These are phyloP conservation scores for Citrullus colocynthis DNA, from an alignment of 306 rosid genomes.

Conservation along the genomic window DNA sequence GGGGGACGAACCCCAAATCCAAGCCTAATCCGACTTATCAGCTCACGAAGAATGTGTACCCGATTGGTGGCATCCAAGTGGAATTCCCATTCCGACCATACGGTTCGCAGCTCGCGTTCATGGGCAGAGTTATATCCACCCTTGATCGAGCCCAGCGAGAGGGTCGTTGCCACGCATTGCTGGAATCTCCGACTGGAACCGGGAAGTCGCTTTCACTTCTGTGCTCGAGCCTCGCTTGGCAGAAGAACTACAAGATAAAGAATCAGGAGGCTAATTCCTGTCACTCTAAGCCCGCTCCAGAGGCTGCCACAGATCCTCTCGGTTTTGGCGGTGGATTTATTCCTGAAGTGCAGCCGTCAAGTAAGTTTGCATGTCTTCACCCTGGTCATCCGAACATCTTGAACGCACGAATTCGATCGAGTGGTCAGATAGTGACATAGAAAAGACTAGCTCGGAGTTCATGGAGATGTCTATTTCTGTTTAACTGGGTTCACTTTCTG, in stretches of 20 bases:
- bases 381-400: not conserved
- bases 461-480: not conserved
- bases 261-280: slow-evolving; percentile 13
- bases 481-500: not conserved
- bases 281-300: slow-evolving; percentile 37
- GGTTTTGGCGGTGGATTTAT: slow-evolving; percentile 76
- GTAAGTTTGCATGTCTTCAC: slow-evolving; percentile 15
- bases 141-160: slow-evolving; percentile 70
- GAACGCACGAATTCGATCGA: not conserved
- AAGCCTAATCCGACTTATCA: slow-evolving; percentile 5
- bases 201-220: slow-evolving; percentile 93
- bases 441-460: not conserved
- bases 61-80: slow-evolving; percentile 72
- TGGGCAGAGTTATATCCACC: slow-evolving; percentile 82
- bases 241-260: slow-evolving; percentile 34
- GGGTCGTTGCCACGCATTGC: slow-evolving; percentile 85
- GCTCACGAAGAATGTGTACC: slow-evolving; percentile 43
- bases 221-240: slow-evolving; percentile 90
- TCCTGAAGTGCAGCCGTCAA: slow-evolving; percentile 36
- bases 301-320: slow-evolving; percentile 50
- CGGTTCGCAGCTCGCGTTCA: slow-evolving; percentile 75
- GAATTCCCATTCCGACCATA: slow-evolving; percentile 88
- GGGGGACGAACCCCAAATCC: slow-evolving; percentile 18
- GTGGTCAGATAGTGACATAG: not conserved
- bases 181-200: slow-evolving; percentile 91